These are phyloP conservation scores for Apiospora kogelbergensis DNA, from an alignment of 2,329 filamentous ascomycete species.

Conservation along the genomic window DNA sequence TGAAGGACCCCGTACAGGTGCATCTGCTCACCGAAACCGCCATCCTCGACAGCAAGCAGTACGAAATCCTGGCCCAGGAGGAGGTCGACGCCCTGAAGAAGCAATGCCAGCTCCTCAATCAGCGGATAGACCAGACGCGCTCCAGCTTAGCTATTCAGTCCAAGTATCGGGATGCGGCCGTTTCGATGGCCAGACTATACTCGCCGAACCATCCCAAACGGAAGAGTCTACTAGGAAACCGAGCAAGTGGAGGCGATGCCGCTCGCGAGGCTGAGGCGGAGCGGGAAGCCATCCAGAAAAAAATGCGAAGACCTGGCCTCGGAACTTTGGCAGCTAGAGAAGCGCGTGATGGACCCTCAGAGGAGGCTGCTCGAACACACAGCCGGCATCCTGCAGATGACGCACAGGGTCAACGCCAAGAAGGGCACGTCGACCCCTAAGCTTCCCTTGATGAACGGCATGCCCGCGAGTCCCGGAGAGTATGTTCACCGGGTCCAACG, in stretches of 20 bases:
- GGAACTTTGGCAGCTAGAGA: constrained; percentile 79
- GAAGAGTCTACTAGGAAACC: constrained; percentile 50
- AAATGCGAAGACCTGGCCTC: constrained; percentile 84
- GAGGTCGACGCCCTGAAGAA: constrained; percentile 92
- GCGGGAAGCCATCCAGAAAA: constrained; percentile 66
- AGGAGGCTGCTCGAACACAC: constrained; percentile 83
- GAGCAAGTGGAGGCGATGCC: constrained; percentile 46
- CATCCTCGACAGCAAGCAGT: constrained; percentile 82
- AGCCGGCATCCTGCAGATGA: constrained; percentile 86
- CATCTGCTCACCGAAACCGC: constrained; percentile 94
- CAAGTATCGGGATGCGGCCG: constrained; percentile 91
- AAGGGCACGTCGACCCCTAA: constrained; percentile 46
- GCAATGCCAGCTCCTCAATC: constrained; percentile 69
- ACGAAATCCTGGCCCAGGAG: constrained; percentile 83
- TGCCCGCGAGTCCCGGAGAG: constrained; percentile 78
- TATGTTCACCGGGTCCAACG: constrained; percentile 67
- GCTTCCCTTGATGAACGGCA: constrained; percentile 49
- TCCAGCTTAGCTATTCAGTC: constrained; percentile 85
- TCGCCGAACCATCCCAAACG: constrained; percentile 57
- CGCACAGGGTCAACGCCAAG: constrained; percentile 71
- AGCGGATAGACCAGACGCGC: constrained; percentile 78
- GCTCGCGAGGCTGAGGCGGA: constrained; percentile 70
- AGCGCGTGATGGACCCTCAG: constrained; percentile 72
- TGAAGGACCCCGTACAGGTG: constrained; percentile 75
- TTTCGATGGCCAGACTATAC: constrained; percentile 81